These are phyloP conservation scores for Trematosphaeria pertusa DNA, from an alignment of 2,329 filamentous ascomycete species.

Conservation along the genomic window DNA sequence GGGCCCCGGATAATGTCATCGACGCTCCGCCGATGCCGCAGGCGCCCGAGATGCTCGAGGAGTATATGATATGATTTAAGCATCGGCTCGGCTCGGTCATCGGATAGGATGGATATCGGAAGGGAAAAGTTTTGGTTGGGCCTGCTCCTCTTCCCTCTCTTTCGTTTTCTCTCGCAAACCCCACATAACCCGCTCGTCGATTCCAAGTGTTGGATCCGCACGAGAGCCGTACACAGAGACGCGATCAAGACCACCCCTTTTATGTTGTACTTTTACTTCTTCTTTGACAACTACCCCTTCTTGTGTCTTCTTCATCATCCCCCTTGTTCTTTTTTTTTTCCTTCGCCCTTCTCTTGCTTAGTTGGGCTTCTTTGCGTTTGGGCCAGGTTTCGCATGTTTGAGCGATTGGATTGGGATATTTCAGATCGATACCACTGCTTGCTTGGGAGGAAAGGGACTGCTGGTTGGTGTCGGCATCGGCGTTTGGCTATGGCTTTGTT, in stretches of 20 bases:
- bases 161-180: not conserved
- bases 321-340: not conserved
- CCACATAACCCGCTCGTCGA: slow-evolving; percentile 1
- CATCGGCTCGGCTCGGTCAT: not conserved
- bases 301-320: slow-evolving; percentile 2
- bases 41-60: slow-evolving; percentile 11
- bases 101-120: too few species aligned
- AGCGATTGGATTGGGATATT: not conserved
- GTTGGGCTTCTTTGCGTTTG: not conserved
- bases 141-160: not conserved
- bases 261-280: slow-evolving; percentile 7
- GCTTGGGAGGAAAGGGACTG: slow-evolving; percentile 4
- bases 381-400: not conserved
- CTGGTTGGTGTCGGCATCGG: not conserved
- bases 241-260: slow-evolving; percentile 2
- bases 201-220: slow-evolving; percentile 11
- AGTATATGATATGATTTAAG: slow-evolving; percentile 18
- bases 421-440: slow-evolving; percentile 13
- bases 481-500: not conserved
- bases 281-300: not conserved
- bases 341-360: too few species aligned
- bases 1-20: slow-evolving; percentile 74
- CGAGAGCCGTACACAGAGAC: slow-evolving; percentile 8
- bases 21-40: slow-evolving; percentile 10
- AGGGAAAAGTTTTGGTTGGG: not conserved